phyloP scores from a whole-genome alignment of 805 yeast genomes.

The Grigorovia yakushimaensis region DNA sequence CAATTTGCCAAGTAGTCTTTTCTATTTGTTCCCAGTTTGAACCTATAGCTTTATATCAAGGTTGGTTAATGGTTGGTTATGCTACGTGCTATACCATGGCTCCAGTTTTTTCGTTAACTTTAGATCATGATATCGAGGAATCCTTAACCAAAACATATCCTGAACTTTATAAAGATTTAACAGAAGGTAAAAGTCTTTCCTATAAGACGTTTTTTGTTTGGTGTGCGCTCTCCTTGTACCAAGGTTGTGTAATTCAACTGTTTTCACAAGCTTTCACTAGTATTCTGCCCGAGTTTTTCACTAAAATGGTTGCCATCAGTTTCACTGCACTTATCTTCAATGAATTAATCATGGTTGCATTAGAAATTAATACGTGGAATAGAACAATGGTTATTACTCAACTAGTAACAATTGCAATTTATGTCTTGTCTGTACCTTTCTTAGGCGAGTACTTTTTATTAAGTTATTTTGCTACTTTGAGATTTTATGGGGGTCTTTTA shows the following conservation, averaged over 20 bases:
- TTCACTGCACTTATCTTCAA: constrained; percentile 72
- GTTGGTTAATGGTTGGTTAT: constrained; percentile 97
- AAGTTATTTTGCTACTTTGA: constrained; percentile 43
- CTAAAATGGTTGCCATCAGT: constrained; percentile 74
- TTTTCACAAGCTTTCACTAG: constrained; percentile 72
- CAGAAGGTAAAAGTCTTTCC: constrained; percentile 78
- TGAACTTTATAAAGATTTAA: constrained; percentile 85
- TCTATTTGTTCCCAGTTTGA: constrained; percentile 81
- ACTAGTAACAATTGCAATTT: constrained; percentile 56
- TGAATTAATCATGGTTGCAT: constrained; percentile 87
- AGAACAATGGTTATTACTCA: constrained; percentile 65
- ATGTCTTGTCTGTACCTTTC: constrained; percentile 70
- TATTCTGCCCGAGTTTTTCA: constrained; percentile 42
- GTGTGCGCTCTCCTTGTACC: constrained; percentile 83
- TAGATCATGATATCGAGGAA: constrained; percentile 87
- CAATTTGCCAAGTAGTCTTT: constrained; percentile 90
- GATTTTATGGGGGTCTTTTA: constrained; percentile 60
- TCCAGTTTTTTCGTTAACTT: constrained; percentile 88
- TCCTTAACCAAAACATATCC: constrained; percentile 85
- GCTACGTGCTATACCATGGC: constrained; percentile 97
- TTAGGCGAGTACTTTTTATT: constrained; percentile 81
- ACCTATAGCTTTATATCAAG: constrained; percentile 90
- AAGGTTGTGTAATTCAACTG: constrained; percentile 79
- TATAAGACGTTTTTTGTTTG: constrained; percentile 84
- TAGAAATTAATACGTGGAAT: constrained; percentile 90